Percentiles rank a stretch among this genome's conserved stretches.
phyloP scores from a whole-genome alignment of 148 eudicot species.

The Cornus florida region DNA sequence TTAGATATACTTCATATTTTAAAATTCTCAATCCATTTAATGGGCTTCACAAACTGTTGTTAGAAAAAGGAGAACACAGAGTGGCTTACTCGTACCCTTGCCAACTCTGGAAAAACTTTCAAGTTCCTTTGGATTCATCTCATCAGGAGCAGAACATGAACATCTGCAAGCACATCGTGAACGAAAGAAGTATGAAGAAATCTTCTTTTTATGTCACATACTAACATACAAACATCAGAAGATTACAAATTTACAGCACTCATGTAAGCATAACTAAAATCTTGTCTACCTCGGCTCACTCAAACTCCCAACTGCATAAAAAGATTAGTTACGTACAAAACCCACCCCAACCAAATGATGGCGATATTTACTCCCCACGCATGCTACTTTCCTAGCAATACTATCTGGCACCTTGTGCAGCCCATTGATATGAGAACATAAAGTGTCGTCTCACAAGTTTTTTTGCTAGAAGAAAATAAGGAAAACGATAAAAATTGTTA shows the following conservation, averaged over 20 bases:
- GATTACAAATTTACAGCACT: neutral
- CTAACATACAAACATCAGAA: neutral
- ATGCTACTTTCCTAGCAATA: too few relatives aligned
- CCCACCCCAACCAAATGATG: too few relatives aligned
- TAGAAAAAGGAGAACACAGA: neutral
- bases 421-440: too few relatives aligned
- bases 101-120: constrained; percentile 34
- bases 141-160: constrained; percentile 71
- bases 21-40: too few relatives aligned
- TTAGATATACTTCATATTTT: too few relatives aligned
- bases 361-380: too few relatives aligned
- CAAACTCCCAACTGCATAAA: neutral
- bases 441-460: neutral
- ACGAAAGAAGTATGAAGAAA: neutral
- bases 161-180: constrained; percentile 43
- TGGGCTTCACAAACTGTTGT: neutral
- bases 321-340: neutral
- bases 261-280: neutral
- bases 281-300: neutral
- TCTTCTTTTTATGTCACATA: neutral
- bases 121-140: constrained; percentile 54
- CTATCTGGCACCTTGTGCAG: too few relatives aligned
- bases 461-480: neutral
- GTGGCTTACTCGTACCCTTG: constrained; percentile 49
- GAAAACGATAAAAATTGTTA: neutral